Percentiles rank a stretch among this genome's conserved stretches.
Conservation (phyloP, 2,329 filamentous ascomycete genomes). For the Trichoderma koningii region DNA sequence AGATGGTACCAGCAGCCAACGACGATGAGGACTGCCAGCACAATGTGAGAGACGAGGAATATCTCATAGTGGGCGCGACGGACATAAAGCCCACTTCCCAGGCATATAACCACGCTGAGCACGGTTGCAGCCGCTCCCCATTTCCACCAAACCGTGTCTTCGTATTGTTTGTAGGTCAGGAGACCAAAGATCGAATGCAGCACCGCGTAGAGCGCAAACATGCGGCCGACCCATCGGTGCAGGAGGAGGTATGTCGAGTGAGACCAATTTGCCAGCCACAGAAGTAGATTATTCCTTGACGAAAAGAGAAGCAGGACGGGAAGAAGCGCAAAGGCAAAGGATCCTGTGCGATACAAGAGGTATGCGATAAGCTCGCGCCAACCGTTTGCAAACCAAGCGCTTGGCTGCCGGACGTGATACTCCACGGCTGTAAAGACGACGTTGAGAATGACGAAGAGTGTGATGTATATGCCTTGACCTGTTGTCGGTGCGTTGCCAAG, state of each 20-base stretch:
- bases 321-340: constrained; percentile 44
- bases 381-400: constrained; percentile 35
- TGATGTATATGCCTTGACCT: constrained; percentile 49
- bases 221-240: constrained; percentile 52
- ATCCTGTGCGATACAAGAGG: constrained; percentile 46
- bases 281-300: constrained; percentile 50
- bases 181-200: constrained; percentile 51
- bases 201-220: constrained; percentile 48
- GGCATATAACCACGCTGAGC: constrained; percentile 36
- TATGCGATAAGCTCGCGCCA: constrained; percentile 39
- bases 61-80: constrained; percentile 46
- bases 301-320: constrained; percentile 49
- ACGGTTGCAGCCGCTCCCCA: constrained; percentile 49
- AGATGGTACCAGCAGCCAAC: constrained; percentile 50
- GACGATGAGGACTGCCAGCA: constrained; percentile 44
- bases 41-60: constrained; percentile 49
- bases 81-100: constrained; percentile 41
- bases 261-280: constrained; percentile 53
- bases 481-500: constrained; percentile 42
- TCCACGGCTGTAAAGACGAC: constrained; percentile 38
- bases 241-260: constrained; percentile 52
- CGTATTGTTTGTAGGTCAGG: constrained; percentile 34
- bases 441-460: constrained; percentile 44
- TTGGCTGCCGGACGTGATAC: constrained; percentile 35
- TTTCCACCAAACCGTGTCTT: constrained; percentile 44